Evolutionary conservation across 176 grass and related monocot genomes (phyloP).

Genomic region (Oryza glaberrima): DNA sequence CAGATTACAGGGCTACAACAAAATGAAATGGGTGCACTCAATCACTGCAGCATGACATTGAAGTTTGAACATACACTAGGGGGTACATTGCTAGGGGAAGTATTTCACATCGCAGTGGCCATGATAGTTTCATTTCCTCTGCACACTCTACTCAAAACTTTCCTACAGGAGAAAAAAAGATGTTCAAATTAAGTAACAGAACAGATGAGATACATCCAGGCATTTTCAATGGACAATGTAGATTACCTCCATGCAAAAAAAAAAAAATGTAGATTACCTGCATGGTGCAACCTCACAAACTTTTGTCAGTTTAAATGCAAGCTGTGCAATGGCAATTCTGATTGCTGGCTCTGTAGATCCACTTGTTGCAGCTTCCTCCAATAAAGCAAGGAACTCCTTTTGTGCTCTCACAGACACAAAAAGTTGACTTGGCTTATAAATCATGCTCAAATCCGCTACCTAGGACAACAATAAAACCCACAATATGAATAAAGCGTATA

Average conservation of each 20-base stretch:
- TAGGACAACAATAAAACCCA: constrained; percentile 41
- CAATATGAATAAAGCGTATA: constrained; percentile 33
- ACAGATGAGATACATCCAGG: background rate
- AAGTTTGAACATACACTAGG: constrained; percentile 2
- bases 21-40: constrained; percentile 25
- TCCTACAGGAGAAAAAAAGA: constrained; percentile 47
- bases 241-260: constrained; percentile 61
- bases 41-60: background rate
- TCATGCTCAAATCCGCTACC: constrained; percentile 76
- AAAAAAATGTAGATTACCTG: constrained; percentile 57
- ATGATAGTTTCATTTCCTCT: constrained; percentile 57
- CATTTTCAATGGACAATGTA: background rate
- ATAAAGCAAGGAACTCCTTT: constrained; percentile 70
- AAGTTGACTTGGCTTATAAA: constrained; percentile 68
- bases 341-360: constrained; percentile 52
- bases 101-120: constrained; percentile 42
- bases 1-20: background rate
- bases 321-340: constrained; percentile 61
- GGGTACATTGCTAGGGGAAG: background rate
- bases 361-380: constrained; percentile 64
- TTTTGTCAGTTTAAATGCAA: constrained; percentile 69
- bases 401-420: constrained; percentile 80
- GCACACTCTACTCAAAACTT: constrained; percentile 55
- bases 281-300: constrained; percentile 58
- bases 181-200: constrained; percentile 2